Base-by-base conservation (phyloP, 1,139 yeast species). In the Casaregolazyma lundiana region DNA sequence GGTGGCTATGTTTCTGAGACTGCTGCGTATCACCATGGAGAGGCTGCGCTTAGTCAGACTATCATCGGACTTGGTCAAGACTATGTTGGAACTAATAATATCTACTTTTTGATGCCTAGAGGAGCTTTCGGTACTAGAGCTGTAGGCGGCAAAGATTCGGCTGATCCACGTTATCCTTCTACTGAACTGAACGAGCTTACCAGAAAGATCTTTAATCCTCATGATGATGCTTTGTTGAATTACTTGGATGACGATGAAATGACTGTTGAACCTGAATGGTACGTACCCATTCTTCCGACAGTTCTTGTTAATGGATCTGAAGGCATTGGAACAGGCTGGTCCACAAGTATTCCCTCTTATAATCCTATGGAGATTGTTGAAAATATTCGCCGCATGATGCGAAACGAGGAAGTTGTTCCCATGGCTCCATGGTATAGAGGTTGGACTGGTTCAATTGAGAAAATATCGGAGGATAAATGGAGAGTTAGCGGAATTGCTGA, bases 301-400 rank as follows among this genome's bases (percentile, higher is more conserved):
- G 64, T 92, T 26, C 73, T 94, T 52, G 96, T 94, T 6, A 94
- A 94, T 63, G 99, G 99, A 48, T 76, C 94, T 7, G 98, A 94
- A 68, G 99, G 99, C 69, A 94, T 94, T 65, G 99, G 99, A 55
- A 90, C 98, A 43, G 99, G 98, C 57, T 94, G 98, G 97, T 87
- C 96, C 52, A 89, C 98, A 1, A 81, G 79, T 52, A 84, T 94
- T 53, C 99, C 98, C 1, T 80, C 86, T 38, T 92, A 78, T 66
- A 89, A 92, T 62, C 99, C 99, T 0, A 61, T 66, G 20, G 98
- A 92, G 62, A 73, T 94, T 52, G 89, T 88, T 21, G 71, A 67
- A 2, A 92, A 94, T 58, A 70, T 94, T 34, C 77, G 79, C 49
- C 77, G 77, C 38, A 63, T 92, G 57, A 82, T 94, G 90, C 72